Evolutionary conservation across 495 filamentous ascomycete species (phyloP), one percentile per base, ranked within the genome.

Genomic region (Terfezia boudieri): DNA sequence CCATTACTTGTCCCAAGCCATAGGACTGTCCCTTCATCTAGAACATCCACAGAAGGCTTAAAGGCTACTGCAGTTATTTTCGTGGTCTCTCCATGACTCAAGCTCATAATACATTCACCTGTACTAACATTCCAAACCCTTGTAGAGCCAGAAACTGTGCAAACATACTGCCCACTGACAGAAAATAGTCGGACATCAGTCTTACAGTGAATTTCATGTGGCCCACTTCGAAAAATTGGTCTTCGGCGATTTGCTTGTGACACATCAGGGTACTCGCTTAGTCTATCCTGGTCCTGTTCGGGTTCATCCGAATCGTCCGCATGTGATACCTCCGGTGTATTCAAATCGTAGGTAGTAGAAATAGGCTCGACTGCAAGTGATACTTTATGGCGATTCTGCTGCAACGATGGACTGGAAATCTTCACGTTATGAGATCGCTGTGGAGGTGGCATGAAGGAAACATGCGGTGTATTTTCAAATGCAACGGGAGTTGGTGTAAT

Each of bases 1-100:
- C 90, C 90, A 49, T 75, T 67, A 60, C 78, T 93, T 36, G 79
- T 94, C 0, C 90, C 90, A 14, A 98, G 73, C 90, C 90, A 98
- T n/a, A 98, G 57, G 12, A 80, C 75, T 49, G 73, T 71, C 10
- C 88, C 88, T 66, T 95, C 89, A 49, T 88, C 81, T 55, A 82
- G 76, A 8, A 86, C 71, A 50, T 77, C 75, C 22, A 69, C 67
- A 0, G 81, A 77, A 8, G 89, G 85, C 66, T 89, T 93, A 67
- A 98, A 98, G 4, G 80, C 74, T 2, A 95, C 66, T 14, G 89
- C 79, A 14, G 85, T 78, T 36, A 82, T 78, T 63, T 82, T 89
- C 52, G 83, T 72, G 9, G 74, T 76, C 59, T 98, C 90, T 9
- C 77, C 76, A 69, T 93, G 88, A 59, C 74, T 73, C 48, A 94